phyloP scores from a whole-genome alignment of 495 filamentous ascomycete species.

The Penicillium chermesinum region DNA sequence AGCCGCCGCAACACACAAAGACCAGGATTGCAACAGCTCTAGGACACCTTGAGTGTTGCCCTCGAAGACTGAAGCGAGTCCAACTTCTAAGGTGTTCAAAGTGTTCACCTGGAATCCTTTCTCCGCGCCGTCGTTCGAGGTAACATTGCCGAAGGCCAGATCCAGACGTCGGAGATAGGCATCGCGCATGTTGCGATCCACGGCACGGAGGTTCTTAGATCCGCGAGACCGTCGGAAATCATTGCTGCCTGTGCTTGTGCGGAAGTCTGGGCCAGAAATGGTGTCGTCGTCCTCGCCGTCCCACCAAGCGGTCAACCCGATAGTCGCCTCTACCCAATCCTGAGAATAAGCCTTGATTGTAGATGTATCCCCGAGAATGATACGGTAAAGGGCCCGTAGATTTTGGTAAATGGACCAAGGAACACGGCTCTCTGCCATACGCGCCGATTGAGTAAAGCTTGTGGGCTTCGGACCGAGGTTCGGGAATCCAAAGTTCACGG shows the following conservation, averaged over 20 bases:
- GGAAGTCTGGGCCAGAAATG: conserved; percentile 16
- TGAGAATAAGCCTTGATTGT: conserved; percentile 65
- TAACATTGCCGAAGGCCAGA: conserved; percentile 46
- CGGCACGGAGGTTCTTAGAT: conserved; percentile 20
- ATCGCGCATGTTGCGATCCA: conserved; percentile 41
- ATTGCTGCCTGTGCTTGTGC: conserved; percentile 20
- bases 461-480: conserved; percentile 25
- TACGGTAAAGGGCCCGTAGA: conserved; percentile 66
- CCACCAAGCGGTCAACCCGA: conserved; percentile 83
- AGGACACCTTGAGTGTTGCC: conserved; percentile 69
- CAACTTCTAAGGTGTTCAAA: conserved; percentile 66
- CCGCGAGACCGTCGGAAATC: conserved; percentile 26
- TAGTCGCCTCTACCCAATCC: conserved; percentile 83
- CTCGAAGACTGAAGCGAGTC: conserved; percentile 71
- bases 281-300: conserved; percentile 61
- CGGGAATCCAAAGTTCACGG: conserved; percentile 51
- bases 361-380: conserved; percentile 62
- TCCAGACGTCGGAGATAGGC: conserved; percentile 52
- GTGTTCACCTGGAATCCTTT: conserved; percentile 63
- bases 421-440: conserved; percentile 73
- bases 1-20: conserved; percentile 65
- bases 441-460: conserved; percentile 56
- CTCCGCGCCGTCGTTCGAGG: conserved; percentile 40
- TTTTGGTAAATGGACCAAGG: conserved; percentile 84
- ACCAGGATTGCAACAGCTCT: conserved; percentile 70